A percentile compares a stretch with the other conserved stretches of the same genome.
Conservation (phyloP, 192 early-diverging fungal species). For the Podila epicladia region DNA sequence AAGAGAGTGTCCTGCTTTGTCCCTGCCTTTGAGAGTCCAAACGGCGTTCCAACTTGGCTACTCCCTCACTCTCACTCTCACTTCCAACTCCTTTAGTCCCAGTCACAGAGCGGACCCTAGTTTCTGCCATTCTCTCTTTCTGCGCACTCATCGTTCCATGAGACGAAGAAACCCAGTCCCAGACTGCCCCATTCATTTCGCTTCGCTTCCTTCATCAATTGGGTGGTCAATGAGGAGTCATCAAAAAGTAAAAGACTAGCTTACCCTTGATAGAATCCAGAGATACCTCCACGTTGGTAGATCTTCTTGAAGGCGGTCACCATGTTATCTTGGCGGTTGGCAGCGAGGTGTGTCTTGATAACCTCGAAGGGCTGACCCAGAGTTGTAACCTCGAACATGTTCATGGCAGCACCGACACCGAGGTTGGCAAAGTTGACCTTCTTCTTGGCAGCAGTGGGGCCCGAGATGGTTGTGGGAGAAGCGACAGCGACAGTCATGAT, state of each 20-base stretch:
- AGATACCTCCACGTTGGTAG: constrained; percentile 84
- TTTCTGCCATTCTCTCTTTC: too few relatives aligned
- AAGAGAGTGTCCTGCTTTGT: too few relatives aligned
- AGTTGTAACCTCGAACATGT: constrained; percentile 92
- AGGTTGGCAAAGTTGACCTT: constrained; percentile 87
- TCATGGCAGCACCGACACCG: constrained; percentile 87
- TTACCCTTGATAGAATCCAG: constrained; percentile 95
- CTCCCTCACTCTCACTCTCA: too few relatives aligned
- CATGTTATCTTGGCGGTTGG: constrained; percentile 89
- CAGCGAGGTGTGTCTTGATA: constrained; percentile 94
- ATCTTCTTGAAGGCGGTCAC: constrained; percentile 76
- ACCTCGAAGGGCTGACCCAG: constrained; percentile 98
- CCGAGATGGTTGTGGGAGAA: constrained; percentile 1
- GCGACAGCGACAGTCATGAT: constrained; percentile 35
- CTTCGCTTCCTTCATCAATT: too few relatives aligned
- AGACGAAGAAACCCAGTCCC: too few relatives aligned
- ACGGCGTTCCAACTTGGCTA: too few relatives aligned
- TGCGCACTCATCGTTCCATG: too few relatives aligned
- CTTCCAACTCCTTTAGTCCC: too few relatives aligned
- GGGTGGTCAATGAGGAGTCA: background rate
- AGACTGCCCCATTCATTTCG: too few relatives aligned
- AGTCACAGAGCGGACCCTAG: too few relatives aligned
- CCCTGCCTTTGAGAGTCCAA: too few relatives aligned
- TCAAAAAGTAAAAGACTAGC: background rate
- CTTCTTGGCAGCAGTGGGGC: constrained; percentile 71